A percentile compares a stretch with the other conserved stretches of the same genome.
These are phyloP conservation scores for Platanthera guangdongensis DNA, from an alignment of 106 monocot genomes.

Conservation along the genomic window DNA sequence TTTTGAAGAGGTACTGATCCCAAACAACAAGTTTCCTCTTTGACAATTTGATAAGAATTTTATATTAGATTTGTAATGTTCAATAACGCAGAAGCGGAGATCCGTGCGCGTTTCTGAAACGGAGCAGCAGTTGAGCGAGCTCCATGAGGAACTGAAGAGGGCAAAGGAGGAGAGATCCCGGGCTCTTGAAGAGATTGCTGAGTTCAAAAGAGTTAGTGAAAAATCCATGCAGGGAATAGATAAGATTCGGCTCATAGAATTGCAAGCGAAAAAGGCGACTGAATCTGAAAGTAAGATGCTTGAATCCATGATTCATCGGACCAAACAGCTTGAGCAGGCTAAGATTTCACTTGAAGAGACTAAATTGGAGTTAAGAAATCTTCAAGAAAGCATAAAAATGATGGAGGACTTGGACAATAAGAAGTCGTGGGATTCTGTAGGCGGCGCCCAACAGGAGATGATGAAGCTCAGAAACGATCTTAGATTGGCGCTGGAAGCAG, in stretches of 20 bases:
- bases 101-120: constrained; percentile 13
- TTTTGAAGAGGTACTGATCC: background rate
- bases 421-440: background rate
- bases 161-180: constrained; percentile 39
- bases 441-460: background rate
- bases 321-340: constrained; percentile 67
- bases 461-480: constrained; percentile 4
- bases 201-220: constrained; percentile 16
- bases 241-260: constrained; percentile 6
- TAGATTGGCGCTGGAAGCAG: constrained; percentile 8
- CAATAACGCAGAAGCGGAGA: background rate
- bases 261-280: constrained; percentile 34
- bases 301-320: constrained; percentile 52
- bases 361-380: constrained; percentile 11
- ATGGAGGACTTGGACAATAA: constrained; percentile 6
- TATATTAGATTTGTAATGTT: background rate
- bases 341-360: constrained; percentile 33
- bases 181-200: constrained; percentile 29
- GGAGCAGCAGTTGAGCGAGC: constrained; percentile 27
- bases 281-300: constrained; percentile 68
- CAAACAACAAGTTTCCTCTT: background rate
- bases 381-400: constrained; percentile 5
- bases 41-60: background rate
- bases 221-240: background rate
- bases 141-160: constrained; percentile 51